Evolutionary conservation across 176 grass and related monocot genomes (phyloP).

Genomic region (Tillandsia leiboldiana): DNA sequence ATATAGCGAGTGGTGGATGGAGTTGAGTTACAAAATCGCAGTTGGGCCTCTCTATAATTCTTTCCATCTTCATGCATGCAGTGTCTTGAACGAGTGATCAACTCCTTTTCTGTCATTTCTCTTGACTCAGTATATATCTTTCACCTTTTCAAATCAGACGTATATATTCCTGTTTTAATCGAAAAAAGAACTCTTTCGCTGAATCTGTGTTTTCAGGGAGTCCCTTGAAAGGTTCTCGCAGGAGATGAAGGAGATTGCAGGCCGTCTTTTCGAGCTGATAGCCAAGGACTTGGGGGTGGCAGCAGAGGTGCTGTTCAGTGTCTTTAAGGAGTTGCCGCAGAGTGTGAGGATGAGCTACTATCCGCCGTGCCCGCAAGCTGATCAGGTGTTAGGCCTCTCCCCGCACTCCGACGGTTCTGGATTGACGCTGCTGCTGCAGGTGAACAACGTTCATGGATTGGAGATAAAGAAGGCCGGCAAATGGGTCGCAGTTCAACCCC

Average conservation of each 20-base stretch:
- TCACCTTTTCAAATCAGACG: too few species aligned
- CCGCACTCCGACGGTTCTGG: conserved; percentile 49
- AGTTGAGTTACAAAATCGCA: neutral
- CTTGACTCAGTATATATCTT: too few species aligned
- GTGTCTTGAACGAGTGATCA: too few species aligned
- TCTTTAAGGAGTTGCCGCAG: conserved; percentile 23
- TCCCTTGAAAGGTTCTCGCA: conserved; percentile 35
- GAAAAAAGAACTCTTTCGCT: too few species aligned
- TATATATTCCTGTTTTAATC: too few species aligned
- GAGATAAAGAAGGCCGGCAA: conserved; percentile 24
- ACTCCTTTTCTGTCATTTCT: too few species aligned
- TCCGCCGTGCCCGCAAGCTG: conserved; percentile 26
- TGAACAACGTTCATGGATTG: conserved; percentile 28
- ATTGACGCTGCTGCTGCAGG: conserved; percentile 47
- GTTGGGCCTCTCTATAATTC: neutral
- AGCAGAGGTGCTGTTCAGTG: conserved; percentile 19
- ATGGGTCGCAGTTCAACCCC: conserved; percentile 33
- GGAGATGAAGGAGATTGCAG: conserved; percentile 29
- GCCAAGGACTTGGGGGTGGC: conserved; percentile 34
- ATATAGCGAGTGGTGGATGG: too few species aligned
- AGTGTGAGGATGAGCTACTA: conserved; percentile 71
- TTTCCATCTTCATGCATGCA: too few species aligned
- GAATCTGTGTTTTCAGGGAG: conserved; percentile 11
- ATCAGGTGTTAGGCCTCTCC: conserved; percentile 48
- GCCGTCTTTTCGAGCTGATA: conserved; percentile 31